Base-by-base conservation (phyloP, 352 stramenopile species). In the Phytophthora cactorum region DNA sequence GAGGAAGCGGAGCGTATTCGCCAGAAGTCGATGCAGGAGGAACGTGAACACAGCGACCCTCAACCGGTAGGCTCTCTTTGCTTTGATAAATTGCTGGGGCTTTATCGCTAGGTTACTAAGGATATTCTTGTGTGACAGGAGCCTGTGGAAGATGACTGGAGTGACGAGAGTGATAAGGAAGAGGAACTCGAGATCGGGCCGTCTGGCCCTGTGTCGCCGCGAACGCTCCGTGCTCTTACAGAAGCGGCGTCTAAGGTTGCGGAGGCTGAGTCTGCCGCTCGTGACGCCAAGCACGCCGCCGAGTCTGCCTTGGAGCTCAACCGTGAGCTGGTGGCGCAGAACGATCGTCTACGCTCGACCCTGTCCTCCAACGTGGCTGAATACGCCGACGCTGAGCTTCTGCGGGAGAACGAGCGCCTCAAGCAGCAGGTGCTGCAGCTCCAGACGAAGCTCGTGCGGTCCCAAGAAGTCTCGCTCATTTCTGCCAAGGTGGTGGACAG, bases 91-190 rank as follows among this genome's bases (percentile, higher is more conserved):
- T 41, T 59, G 6, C 32, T 29, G 62, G 54, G 22, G 31, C 10
- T 27, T 44, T 60, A 31, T 1, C 49, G 29, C 9, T 41, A 11
- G 22, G 32, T 67, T 75, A 83, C 81, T 91, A 85, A 89, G 83
- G 83, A 78, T 72, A 66, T 74, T 74, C 58, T 75, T 75, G 75
- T 69, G 72, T 86, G 72, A 76, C 44, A 92, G 84, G 84, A 92
- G 80, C 82, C 82, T 82, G 82, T 92, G 70, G 82, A 92, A 77
- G 81, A 92, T 74, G 84, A 90, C 72, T 92, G 80, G 82, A 90
- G 81, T 78, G 84, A 90, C 39, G 79, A 81, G 27, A 89, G 82
- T 38, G 82, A 92, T 36, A 89, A 86, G 66, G 78, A 89, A 34
- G 74, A 70, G 14, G 62, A 46, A 34, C 3, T 49, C 14, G 50